Evolutionary conservation across 768 basidiomycete species (phyloP).

Genomic region (Suillus placidus): DNA sequence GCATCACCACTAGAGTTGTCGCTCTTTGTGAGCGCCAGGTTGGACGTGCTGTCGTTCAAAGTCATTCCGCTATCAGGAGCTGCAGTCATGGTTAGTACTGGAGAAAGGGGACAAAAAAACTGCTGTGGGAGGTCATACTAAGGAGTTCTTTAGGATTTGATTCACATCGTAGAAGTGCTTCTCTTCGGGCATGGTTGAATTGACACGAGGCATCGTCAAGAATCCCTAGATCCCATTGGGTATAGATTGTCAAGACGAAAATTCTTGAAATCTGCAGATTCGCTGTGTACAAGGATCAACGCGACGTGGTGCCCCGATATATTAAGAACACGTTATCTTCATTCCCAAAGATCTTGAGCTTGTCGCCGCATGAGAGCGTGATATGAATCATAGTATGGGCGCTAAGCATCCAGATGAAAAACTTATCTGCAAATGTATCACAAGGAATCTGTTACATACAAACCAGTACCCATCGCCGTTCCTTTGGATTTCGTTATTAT

Average conservation of each 20-base stretch:
- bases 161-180: constrained; percentile 8
- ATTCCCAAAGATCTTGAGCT: too few species aligned
- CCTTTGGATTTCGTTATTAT: too few species aligned
- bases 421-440: too few species aligned
- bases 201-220: constrained; percentile 8
- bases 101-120: constrained; percentile 7
- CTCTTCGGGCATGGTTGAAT: constrained; percentile 16
- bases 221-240: constrained; percentile 3
- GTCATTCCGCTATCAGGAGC: constrained; percentile 4
- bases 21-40: constrained; percentile 4
- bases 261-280: background rate
- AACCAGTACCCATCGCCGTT: too few species aligned
- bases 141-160: constrained; percentile 19
- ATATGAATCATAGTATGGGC: too few species aligned
- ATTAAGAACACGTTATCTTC: constrained; percentile 6
- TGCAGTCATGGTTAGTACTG: constrained; percentile 11
- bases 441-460: too few species aligned
- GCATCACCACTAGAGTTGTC: background rate
- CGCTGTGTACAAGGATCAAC: constrained; percentile 1
- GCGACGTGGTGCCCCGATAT: background rate
- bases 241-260: constrained; percentile 6
- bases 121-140: background rate
- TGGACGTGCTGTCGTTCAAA: constrained; percentile 9
- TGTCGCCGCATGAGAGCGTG: background rate
- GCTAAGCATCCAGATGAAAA: too few species aligned